phyloP scores from a whole-genome alignment of 441 rosid species.

The Eutrema salsugineum region DNA sequence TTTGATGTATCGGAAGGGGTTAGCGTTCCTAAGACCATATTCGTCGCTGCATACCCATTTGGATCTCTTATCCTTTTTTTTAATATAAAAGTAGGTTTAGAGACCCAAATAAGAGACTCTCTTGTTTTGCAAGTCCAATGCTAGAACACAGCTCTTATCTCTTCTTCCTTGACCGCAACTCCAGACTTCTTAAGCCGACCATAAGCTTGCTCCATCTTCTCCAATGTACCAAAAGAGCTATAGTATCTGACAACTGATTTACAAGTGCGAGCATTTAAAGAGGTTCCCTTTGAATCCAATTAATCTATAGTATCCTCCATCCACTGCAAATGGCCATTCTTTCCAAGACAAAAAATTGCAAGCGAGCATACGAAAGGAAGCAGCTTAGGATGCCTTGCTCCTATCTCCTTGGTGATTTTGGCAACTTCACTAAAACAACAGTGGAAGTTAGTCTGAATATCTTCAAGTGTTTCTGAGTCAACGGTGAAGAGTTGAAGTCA shows the following conservation, averaged over 20 bases:
- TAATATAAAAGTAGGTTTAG: too few species aligned
- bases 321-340: constrained; percentile 53
- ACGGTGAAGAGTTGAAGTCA: too few species aligned
- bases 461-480: too few species aligned
- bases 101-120: too few species aligned
- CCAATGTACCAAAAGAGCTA: constrained; percentile 52
- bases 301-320: constrained; percentile 54
- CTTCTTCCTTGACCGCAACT: constrained; percentile 48
- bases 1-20: too few species aligned
- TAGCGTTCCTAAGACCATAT: too few species aligned
- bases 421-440: constrained; percentile 42
- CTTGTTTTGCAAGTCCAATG: constrained; percentile 45
- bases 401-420: constrained; percentile 40
- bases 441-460: too few species aligned
- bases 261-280: constrained; percentile 44
- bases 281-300: constrained; percentile 45
- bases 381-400: constrained; percentile 33
- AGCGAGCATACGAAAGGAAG: constrained; percentile 38
- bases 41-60: too few species aligned
- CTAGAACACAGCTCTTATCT: constrained; percentile 59
- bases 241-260: constrained; percentile 48
- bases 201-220: constrained; percentile 64
- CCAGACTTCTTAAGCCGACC: constrained; percentile 53
- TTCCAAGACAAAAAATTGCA: constrained; percentile 71
- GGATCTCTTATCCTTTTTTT: too few species aligned